These are phyloP conservation scores for Psilocybe tampanensis DNA, from an alignment of 768 basidiomycete genomes.

Conservation along the genomic window DNA sequence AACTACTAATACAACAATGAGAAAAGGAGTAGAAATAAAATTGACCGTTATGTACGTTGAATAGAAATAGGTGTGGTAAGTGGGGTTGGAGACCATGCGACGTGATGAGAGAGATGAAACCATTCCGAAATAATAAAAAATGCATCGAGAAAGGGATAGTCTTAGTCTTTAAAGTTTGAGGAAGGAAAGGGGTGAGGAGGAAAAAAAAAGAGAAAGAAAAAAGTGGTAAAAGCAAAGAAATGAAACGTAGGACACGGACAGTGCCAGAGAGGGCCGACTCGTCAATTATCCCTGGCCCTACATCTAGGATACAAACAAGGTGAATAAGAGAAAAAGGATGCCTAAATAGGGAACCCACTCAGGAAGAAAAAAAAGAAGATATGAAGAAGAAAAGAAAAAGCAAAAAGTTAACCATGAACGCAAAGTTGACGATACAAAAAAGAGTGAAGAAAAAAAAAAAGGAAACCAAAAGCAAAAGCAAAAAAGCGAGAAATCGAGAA, in stretches of 20 bases:
- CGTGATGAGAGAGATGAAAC: neutral
- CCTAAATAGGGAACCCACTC: too few relatives aligned
- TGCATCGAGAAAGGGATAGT: neutral
- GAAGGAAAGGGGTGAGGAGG: too few relatives aligned
- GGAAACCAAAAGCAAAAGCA: neutral
- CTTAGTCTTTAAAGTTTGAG: too few relatives aligned
- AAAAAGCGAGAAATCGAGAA: conserved; percentile 1
- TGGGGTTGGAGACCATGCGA: conserved; percentile 1
- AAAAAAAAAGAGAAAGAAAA: neutral
- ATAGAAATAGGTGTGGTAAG: neutral
- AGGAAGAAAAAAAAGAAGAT: too few relatives aligned
- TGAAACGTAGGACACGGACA: too few relatives aligned
- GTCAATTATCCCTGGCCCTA: too few relatives aligned
- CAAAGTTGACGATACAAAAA: too few relatives aligned
- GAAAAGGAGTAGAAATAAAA: neutral
- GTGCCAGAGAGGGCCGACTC: too few relatives aligned
- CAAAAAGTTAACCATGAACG: neutral
- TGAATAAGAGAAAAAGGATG: too few relatives aligned
- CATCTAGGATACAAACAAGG: too few relatives aligned
- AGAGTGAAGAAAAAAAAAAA: conserved; percentile 2
- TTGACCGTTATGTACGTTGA: neutral
- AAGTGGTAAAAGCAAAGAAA: neutral
- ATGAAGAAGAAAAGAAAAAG: neutral
- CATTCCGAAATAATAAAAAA: neutral
- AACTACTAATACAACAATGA: conserved; percentile 12